phyloP scores from a whole-genome alignment of 2,329 filamentous ascomycete genomes.

The Parascedosporium putredinis region DNA sequence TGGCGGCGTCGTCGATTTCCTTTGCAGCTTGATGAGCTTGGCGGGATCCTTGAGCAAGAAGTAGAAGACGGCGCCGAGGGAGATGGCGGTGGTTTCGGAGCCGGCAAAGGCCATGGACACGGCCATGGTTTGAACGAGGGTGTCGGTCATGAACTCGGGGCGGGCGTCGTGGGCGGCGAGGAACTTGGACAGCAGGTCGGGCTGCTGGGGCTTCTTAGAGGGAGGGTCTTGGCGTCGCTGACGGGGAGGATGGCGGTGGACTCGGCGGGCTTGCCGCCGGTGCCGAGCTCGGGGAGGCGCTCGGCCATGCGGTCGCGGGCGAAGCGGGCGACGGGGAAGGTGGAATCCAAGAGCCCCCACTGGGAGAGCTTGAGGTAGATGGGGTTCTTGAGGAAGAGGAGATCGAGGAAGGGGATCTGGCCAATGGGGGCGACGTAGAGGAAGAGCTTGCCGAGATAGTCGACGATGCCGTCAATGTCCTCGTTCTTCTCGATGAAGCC shows the following conservation, averaged over 20 bases:
- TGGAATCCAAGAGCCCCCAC: conserved; percentile 55
- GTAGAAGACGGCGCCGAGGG: conserved; percentile 62
- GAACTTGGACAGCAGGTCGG: conserved; percentile 63
- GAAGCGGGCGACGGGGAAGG: conserved; percentile 65
- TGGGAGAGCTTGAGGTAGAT: conserved; percentile 57
- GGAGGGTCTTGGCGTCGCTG: background rate
- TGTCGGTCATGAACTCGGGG: conserved; percentile 62
- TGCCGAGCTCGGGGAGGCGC: conserved; percentile 38
- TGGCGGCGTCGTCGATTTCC: conserved; percentile 53
- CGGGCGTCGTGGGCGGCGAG: conserved; percentile 56
- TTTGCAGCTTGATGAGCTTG: conserved; percentile 43
- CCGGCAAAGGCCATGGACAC: conserved; percentile 67
- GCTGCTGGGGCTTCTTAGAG: conserved; percentile 25
- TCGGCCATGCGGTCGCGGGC: conserved; percentile 57
- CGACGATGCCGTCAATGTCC: conserved; percentile 66
- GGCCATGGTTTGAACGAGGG: conserved; percentile 58
- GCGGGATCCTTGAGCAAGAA: conserved; percentile 55
- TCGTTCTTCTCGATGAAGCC: conserved; percentile 66
- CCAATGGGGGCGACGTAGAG: conserved; percentile 64
- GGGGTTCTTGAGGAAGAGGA: conserved; percentile 64
- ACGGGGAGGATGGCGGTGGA: conserved; percentile 4
- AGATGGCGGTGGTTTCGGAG: conserved; percentile 71
- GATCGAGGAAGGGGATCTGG: conserved; percentile 64
- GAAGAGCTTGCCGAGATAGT: conserved; percentile 53
- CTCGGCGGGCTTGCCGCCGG: conserved; percentile 4